These are phyloP conservation scores for Gardenia jasminoides DNA, from an alignment of 257 asterid genomes.

Conservation along the genomic window DNA sequence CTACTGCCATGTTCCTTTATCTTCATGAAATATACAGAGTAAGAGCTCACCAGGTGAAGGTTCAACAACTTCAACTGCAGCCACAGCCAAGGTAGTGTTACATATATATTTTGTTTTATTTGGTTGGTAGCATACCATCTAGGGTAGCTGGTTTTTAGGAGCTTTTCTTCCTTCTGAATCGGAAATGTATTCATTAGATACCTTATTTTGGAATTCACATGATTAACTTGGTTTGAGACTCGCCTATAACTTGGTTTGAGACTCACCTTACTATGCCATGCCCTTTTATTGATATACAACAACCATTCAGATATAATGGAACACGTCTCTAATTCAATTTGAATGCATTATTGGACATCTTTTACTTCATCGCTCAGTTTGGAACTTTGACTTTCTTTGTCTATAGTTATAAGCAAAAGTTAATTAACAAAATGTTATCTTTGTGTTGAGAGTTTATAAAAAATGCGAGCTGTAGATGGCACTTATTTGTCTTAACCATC, in stretches of 20 bases:
- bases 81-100: constrained; percentile 47
- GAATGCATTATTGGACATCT: too few relatives aligned
- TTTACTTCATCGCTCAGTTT: too few relatives aligned
- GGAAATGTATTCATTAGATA: too few relatives aligned
- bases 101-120: neutral
- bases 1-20: neutral
- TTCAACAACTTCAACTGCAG: constrained; percentile 51
- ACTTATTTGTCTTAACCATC: neutral
- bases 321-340: too few relatives aligned
- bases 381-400: neutral
- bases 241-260: too few relatives aligned
- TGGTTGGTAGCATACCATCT: neutral
- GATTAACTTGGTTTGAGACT: too few relatives aligned
- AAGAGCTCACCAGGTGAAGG: constrained; percentile 60
- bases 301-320: too few relatives aligned
- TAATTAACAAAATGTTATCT: too few relatives aligned
- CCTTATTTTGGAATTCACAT: too few relatives aligned
- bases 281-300: too few relatives aligned
- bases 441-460: neutral
- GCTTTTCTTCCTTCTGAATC: neutral
- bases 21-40: constrained; percentile 31
- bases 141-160: neutral
- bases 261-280: too few relatives aligned
- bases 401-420: neutral
- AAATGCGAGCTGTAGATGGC: neutral